Evolutionary conservation across 2,329 filamentous ascomycete genomes (phyloP).

Genomic region (Verticillium albo-atrum): DNA sequence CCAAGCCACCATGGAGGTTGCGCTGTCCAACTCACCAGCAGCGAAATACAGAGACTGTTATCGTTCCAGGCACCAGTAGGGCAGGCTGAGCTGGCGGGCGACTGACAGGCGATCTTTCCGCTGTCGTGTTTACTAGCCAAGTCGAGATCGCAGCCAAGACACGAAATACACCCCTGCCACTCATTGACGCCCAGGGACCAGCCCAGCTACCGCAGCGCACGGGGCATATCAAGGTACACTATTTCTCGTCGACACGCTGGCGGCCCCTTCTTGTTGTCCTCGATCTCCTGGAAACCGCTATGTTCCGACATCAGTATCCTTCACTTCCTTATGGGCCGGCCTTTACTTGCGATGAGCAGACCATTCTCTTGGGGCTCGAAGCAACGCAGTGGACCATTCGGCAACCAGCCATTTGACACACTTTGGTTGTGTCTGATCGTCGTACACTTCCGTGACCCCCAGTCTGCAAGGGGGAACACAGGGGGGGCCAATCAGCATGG

Average conservation of each 20-base stretch:
- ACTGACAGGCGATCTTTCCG: neutral
- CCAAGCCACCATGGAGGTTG: too few relatives aligned
- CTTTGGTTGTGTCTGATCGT: neutral
- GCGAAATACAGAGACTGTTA: neutral
- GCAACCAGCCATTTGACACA: neutral
- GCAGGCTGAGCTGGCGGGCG: neutral
- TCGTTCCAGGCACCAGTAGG: neutral
- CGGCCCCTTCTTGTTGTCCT: neutral
- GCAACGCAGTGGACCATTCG: neutral
- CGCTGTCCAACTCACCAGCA: neutral
- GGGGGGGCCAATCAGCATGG: neutral
- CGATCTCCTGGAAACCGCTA: neutral
- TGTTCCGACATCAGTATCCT: neutral
- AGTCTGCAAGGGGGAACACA: neutral
- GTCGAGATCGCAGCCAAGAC: neutral
- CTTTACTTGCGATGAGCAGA: neutral
- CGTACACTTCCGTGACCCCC: neutral
- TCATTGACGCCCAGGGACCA: neutral
- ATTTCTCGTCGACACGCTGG: neutral
- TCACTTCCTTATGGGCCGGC: too few relatives aligned
- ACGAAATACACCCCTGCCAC: neutral
- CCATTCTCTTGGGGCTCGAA: neutral
- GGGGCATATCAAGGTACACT: neutral
- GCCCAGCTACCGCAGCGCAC: neutral
- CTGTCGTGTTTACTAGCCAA: neutral